Conservation (phyloP, 495 filamentous ascomycete species). For the Cercophora sp. region DNA sequence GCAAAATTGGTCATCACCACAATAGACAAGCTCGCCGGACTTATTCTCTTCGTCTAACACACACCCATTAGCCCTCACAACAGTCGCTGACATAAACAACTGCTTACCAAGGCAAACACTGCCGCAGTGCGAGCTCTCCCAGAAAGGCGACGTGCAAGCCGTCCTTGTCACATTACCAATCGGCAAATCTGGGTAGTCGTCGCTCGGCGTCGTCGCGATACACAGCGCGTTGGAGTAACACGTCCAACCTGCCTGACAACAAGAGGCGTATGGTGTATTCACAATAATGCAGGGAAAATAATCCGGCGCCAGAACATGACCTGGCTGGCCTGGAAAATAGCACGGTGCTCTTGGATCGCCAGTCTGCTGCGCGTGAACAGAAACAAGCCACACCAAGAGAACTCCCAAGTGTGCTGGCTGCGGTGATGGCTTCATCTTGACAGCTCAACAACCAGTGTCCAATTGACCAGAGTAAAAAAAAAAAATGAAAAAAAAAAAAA, state of each 20-base stretch:
- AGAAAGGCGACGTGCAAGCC: slow-evolving; percentile 29
- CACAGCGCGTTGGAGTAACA: slow-evolving; percentile 35
- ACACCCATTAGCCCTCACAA: neutral
- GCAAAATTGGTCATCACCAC: slow-evolving; percentile 28
- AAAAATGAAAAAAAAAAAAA: no score
- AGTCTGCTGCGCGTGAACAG: no score
- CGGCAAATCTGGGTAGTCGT: slow-evolving; percentile 18
- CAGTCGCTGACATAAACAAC: neutral
- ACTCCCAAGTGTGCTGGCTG: no score
- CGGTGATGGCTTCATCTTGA: no score
- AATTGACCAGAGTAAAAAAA: no score
- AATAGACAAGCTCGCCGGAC: slow-evolving; percentile 22
- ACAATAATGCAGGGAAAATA: slow-evolving; percentile 26
- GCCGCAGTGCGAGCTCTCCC: slow-evolving; percentile 30
- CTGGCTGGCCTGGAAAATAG: slow-evolving; percentile 31
- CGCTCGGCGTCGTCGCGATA: slow-evolving; percentile 25
- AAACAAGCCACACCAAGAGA: no score
- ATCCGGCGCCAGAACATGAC: slow-evolving; percentile 15
- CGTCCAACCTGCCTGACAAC: slow-evolving; percentile 33
- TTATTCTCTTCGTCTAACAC: slow-evolving; percentile 13
- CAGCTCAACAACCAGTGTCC: no score
- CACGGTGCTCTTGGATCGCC: slow-evolving; percentile 22
- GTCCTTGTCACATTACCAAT: slow-evolving; percentile 23
- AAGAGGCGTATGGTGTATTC: slow-evolving; percentile 17
- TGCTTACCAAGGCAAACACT: slow-evolving; percentile 30